These are phyloP conservation scores for Athelia psychrophila DNA, from an alignment of 1,284 basidiomycete genomes.

Conservation along the genomic window DNA sequence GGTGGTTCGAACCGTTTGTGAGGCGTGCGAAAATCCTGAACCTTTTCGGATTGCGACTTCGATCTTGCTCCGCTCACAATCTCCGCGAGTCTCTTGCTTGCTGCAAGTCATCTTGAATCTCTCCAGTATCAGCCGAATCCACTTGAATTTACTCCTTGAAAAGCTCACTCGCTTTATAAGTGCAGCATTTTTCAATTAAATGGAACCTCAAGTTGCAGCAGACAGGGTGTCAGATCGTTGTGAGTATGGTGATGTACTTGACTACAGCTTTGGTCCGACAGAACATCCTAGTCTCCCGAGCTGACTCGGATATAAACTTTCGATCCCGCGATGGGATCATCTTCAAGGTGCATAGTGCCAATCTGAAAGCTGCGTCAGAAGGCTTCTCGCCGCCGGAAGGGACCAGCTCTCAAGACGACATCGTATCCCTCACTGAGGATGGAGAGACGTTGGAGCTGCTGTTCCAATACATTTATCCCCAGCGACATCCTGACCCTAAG, in stretches of 20 bases:
- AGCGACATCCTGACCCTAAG: conserved; percentile 24
- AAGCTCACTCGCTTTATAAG: too few relatives aligned
- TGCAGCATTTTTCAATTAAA: too few relatives aligned
- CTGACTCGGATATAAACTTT: not conserved
- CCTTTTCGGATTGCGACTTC: too few relatives aligned
- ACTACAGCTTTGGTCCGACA: not conserved
- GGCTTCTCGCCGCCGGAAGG: not conserved
- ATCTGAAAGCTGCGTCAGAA: not conserved
- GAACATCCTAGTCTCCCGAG: not conserved
- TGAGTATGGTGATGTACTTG: not conserved
- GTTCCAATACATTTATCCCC: conserved; percentile 24
- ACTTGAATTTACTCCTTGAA: too few relatives aligned
- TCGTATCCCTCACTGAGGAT: conserved; percentile 19
- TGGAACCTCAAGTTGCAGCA: too few relatives aligned
- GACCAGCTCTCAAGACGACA: not conserved
- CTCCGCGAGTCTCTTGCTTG: too few relatives aligned
- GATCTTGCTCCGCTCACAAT: too few relatives aligned
- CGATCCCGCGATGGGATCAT: not conserved
- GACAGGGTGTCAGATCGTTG: too few relatives aligned
- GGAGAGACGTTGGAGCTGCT: conserved; percentile 20
- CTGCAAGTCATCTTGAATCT: too few relatives aligned
- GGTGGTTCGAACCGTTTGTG: too few relatives aligned
- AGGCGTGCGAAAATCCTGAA: too few relatives aligned
- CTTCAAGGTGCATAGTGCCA: not conserved
- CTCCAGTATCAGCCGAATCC: too few relatives aligned